Evolutionary conservation across 345 rosid genomes (phyloP), one percentile per base, ranked within the genome.

Genomic region (Luvunga scandens): DNA sequence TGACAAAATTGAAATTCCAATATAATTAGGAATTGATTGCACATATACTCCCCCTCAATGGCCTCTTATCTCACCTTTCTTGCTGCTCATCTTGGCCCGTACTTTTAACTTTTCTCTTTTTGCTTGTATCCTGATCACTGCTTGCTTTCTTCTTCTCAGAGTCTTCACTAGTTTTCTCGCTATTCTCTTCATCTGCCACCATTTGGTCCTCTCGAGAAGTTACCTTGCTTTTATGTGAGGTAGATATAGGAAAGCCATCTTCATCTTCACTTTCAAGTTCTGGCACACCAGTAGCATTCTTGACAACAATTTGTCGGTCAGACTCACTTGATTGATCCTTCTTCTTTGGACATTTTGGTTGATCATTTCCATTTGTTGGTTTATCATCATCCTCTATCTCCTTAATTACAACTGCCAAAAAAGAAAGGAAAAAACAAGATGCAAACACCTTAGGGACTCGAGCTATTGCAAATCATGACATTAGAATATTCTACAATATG

Each of bases 231-330:
- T 84, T 83, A 12, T 76, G 77, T 14, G 89, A 74, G 30, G 79
- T 59, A 79, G 87, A 79, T 82, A 89, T 84, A n/a, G 94, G 98
- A 71, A 97, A 86, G 55, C 99, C 98, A 66, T 97, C 98, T 91
- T 94, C 98, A 80, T 94, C 98, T 82, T 97, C 98, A 71, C 93
- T 91, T 85, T 90, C 98, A 80, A 91, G 50, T 79, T 84, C 85
- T 12, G 87, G 73, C 16, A 62, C 83, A 75, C 61, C 55, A 57
- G 80, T 34, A 31, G 33, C 77, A 39, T 70, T 86, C 81, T 81
- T 86, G 45, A 71, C 79, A 84, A 85, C 81, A 82, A 91, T 85
- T 70, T 89, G 90, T 48, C 2, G 53, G 56, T 83, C 89, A 4
- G 68, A 81, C 59, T 83, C 78, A 50, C 62, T 88, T 55, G 81